A percentile compares a stretch with the other conserved stretches of the same genome.
These are phyloP conservation scores for Arthonia radiata DNA, from an alignment of 495 filamentous ascomycete genomes.

Conservation along the genomic window DNA sequence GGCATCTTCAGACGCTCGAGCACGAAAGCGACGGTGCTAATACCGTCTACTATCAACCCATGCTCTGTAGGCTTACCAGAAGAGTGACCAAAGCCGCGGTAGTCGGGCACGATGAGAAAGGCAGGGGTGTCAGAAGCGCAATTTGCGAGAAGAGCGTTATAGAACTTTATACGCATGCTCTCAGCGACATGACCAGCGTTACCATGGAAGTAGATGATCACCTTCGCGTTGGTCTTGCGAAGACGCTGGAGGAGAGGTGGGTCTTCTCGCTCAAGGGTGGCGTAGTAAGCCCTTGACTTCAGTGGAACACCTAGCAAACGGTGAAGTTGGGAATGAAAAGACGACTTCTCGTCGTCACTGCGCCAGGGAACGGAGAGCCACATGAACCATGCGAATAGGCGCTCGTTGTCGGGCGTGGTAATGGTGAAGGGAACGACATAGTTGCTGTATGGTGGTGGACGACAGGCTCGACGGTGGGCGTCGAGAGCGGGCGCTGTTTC, in stretches of 20 bases:
- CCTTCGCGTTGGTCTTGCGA: no score
- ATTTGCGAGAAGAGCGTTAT: conserved; percentile 18
- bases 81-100: conserved; percentile 69
- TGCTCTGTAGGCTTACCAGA: conserved; percentile 58
- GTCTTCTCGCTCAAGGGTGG: no score
- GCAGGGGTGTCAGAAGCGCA: conserved; percentile 16
- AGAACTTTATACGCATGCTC: conserved; percentile 24
- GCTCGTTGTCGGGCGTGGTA: conserved; percentile 12
- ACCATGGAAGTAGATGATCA: conserved; percentile 5
- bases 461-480: no score
- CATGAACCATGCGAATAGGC: conserved; percentile 17
- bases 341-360: no score
- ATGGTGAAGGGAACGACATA: conserved; percentile 17
- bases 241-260: no score
- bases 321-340: no score
- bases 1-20: no score
- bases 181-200: conserved; percentile 31
- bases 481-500: neutral
- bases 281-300: no score
- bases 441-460: no score
- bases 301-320: no score
- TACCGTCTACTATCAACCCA: conserved; percentile 67
- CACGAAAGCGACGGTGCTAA: no score
- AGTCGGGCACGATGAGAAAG: conserved; percentile 55
- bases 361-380: no score